A percentile compares a stretch with the other conserved stretches of the same genome.
Conservation (phyloP, 164 flowering plant genomes). For the Kingdonia uniflora region DNA sequence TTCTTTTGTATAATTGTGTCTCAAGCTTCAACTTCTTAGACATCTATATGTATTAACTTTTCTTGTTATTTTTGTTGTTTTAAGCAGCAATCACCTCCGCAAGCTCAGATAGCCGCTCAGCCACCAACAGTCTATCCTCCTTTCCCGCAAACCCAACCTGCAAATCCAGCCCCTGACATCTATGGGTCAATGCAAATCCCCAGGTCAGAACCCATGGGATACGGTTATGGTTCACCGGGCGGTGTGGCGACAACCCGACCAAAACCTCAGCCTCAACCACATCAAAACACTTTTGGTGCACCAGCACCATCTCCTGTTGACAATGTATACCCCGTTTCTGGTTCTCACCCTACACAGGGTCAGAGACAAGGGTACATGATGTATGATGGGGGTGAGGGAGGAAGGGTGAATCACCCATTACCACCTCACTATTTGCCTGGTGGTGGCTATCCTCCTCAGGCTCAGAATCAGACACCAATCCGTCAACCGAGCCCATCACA, state of each 20-base stretch:
- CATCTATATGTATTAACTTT: too few species aligned
- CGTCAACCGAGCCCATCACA: slow-evolving; percentile 42
- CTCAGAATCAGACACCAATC: slow-evolving; percentile 30
- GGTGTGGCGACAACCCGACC: slow-evolving; percentile 27
- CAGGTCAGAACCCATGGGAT: slow-evolving; percentile 41
- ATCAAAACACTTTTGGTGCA: slow-evolving; percentile 29
- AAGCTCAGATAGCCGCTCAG: slow-evolving; percentile 41
- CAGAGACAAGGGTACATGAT: slow-evolving; percentile 53
- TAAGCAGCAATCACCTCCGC: slow-evolving; percentile 37
- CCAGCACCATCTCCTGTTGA: slow-evolving; percentile 33
- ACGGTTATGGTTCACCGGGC: slow-evolving; percentile 37
- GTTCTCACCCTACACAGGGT: slow-evolving; percentile 39
- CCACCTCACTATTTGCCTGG: slow-evolving; percentile 42
- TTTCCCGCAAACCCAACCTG: slow-evolving; percentile 41
- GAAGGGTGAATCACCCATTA: slow-evolving; percentile 33
- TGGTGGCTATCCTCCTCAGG: slow-evolving; percentile 47
- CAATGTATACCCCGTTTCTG: slow-evolving; percentile 32
- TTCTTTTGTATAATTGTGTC: too few species aligned
- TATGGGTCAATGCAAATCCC: slow-evolving; percentile 59
- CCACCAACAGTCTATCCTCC: slow-evolving; percentile 35
- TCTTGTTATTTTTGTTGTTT: too few species aligned
- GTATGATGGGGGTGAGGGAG: slow-evolving; percentile 51
- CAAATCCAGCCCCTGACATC: slow-evolving; percentile 40
- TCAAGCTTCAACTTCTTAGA: too few species aligned
- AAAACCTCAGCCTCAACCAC: slow-evolving; percentile 13